Conservation (phyloP, 148 eudicot species). For the Spergularia bocconei region DNA sequence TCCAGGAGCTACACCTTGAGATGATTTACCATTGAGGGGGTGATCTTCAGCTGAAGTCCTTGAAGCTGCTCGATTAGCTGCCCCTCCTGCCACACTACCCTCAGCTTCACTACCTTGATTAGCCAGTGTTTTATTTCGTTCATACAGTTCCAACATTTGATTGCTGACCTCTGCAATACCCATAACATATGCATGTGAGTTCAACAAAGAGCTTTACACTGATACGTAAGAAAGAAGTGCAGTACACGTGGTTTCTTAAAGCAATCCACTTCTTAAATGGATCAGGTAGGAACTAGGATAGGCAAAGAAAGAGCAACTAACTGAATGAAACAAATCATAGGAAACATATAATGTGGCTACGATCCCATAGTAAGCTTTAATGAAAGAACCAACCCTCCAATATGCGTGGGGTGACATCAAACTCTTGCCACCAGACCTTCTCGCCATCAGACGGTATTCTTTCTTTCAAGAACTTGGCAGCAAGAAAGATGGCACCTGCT, state of each 20-base stretch:
- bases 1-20: conserved; percentile 41
- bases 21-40: conserved; percentile 36
- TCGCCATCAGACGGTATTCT: conserved; percentile 97
- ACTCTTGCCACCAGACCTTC: conserved; percentile 99
- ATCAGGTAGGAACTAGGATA: background rate
- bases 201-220: background rate
- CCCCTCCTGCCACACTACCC: conserved; percentile 56
- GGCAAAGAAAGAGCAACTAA: conserved; percentile 9
- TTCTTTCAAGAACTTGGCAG: conserved; percentile 97
- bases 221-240: background rate
- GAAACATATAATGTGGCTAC: conserved; percentile 8
- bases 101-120: conserved; percentile 88
- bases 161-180: conserved; percentile 86
- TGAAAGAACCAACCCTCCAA: conserved; percentile 84
- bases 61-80: conserved; percentile 34
- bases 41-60: conserved; percentile 55
- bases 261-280: background rate
- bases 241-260: conserved; percentile 3
- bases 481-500: conserved; percentile 99
- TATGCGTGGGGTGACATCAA: conserved; percentile 98
- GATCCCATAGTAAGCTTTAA: conserved; percentile 23
- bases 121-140: conserved; percentile 69
- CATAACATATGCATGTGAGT: conserved; percentile 1
- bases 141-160: conserved; percentile 95
- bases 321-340: conserved; percentile 1